Conservation (phyloP, 805 yeast species). For the Wickerhamomyces xylosicus region DNA sequence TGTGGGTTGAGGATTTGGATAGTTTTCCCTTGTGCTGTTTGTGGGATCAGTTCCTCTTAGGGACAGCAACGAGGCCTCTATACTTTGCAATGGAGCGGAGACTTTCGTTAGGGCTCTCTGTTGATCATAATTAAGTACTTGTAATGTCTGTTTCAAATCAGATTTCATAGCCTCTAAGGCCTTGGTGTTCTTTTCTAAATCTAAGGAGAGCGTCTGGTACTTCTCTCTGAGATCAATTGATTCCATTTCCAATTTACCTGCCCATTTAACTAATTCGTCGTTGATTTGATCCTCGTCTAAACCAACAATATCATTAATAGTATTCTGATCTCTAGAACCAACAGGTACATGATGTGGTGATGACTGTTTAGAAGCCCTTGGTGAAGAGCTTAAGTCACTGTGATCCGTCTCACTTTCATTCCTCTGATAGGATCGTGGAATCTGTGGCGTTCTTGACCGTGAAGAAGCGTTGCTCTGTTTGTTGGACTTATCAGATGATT, state of each 20-base stretch:
- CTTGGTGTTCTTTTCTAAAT: conserved; percentile 7
- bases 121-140: background rate
- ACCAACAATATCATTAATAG: background rate
- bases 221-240: conserved; percentile 30
- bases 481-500: too few relatives aligned
- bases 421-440: too few relatives aligned
- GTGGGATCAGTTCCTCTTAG: too few relatives aligned
- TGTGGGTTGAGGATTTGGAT: too few relatives aligned
- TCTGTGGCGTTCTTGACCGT: too few relatives aligned
- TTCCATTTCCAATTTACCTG: conserved; percentile 39
- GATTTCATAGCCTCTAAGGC: background rate
- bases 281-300: conserved; percentile 18
- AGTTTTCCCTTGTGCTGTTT: too few relatives aligned
- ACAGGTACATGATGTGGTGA: too few relatives aligned
- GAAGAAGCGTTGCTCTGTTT: too few relatives aligned
- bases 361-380: conserved; percentile 1
- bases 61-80: too few relatives aligned
- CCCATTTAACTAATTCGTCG: conserved; percentile 35
- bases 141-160: background rate
- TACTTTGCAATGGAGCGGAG: too few relatives aligned
- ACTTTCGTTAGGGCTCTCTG: too few relatives aligned
- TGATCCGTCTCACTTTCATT: conserved; percentile 2
- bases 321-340: too few relatives aligned
- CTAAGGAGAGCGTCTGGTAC: conserved; percentile 9
- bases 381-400: background rate